Conservation (phyloP, 352 stramenopile genomes). For the Phytophthora lateralis region DNA sequence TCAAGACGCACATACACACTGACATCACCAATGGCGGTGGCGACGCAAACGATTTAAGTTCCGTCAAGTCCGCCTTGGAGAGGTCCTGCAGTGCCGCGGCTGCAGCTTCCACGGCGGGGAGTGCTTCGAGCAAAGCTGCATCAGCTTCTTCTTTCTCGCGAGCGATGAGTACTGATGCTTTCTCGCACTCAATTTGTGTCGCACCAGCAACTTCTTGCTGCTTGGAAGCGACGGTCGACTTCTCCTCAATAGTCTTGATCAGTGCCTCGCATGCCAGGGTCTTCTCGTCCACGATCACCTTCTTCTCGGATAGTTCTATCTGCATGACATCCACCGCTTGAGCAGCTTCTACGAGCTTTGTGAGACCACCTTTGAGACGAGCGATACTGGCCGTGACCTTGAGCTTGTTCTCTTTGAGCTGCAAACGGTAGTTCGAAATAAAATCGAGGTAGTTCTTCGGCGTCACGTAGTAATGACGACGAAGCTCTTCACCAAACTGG, state of each 20-base stretch:
- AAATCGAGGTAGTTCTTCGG: slow-evolving; percentile 98
- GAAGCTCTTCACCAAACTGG: slow-evolving; percentile 91
- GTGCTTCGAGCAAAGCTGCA: slow-evolving; percentile 90
- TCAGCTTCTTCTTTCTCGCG: slow-evolving; percentile 94
- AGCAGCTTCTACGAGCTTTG: slow-evolving; percentile 94
- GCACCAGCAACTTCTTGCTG: slow-evolving; percentile 90
- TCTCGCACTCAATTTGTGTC: slow-evolving; percentile 91
- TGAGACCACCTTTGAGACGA: slow-evolving; percentile 91
- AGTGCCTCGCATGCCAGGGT: slow-evolving; percentile 91
- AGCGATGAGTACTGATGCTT: slow-evolving; percentile 91
- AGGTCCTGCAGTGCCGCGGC: slow-evolving; percentile 93
- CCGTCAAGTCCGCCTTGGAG: slow-evolving; percentile 94
- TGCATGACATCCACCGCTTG: slow-evolving; percentile 95
- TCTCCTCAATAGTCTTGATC: slow-evolving; percentile 96
- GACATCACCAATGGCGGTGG: slow-evolving; percentile 93
- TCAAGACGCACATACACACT: slow-evolving; percentile 92
- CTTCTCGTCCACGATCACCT: slow-evolving; percentile 96
- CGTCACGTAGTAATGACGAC: slow-evolving; percentile 96
- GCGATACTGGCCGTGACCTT: slow-evolving; percentile 92
- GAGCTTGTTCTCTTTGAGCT: slow-evolving; percentile 91
- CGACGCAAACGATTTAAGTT: slow-evolving; percentile 96
- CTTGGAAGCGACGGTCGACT: slow-evolving; percentile 91
- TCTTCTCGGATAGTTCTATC: slow-evolving; percentile 93
- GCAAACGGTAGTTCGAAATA: slow-evolving; percentile 92
- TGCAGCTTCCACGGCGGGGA: slow-evolving; percentile 94